Conservation (phyloP, 129 eudicot species). For the Lactuca saligna region DNA sequence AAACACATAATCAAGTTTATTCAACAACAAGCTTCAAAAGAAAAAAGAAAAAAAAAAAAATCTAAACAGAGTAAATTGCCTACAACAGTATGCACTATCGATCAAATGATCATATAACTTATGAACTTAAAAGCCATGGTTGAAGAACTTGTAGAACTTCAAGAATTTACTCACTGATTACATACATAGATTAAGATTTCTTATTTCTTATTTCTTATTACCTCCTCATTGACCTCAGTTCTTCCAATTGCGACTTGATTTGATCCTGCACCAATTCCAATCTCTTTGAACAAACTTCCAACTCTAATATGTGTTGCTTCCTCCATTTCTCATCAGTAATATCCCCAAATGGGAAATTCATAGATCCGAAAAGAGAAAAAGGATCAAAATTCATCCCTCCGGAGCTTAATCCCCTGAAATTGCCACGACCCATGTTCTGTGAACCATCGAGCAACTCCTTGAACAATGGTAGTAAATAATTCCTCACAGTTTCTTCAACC, state of each 20-base stretch:
- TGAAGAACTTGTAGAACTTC: slow-evolving; percentile 12
- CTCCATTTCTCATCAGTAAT: slow-evolving; percentile 77
- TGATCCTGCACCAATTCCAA: slow-evolving; percentile 92
- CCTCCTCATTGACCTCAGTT: slow-evolving; percentile 71
- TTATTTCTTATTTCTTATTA: slow-evolving; percentile 17
- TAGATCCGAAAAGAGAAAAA: slow-evolving; percentile 31
- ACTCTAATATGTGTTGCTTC: slow-evolving; percentile 90
- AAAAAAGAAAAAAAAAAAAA: slow-evolving; percentile 2
- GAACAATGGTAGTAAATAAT: slow-evolving; percentile 76
- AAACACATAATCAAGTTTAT: slow-evolving; percentile 26
- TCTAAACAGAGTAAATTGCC: slow-evolving; percentile 25
- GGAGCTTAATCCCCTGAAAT: slow-evolving; percentile 39
- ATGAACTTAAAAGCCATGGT: slow-evolving; percentile 18
- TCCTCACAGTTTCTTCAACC: slow-evolving; percentile 89
- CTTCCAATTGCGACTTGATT: slow-evolving; percentile 73
- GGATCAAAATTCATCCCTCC: slow-evolving; percentile 47
- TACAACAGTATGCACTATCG: slow-evolving; percentile 34
- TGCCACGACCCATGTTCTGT: slow-evolving; percentile 27
- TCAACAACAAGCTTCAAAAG: slow-evolving; percentile 21
- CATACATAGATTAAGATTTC: slow-evolving; percentile 18
- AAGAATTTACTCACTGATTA: slow-evolving; percentile 34
- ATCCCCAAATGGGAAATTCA: slow-evolving; percentile 40
- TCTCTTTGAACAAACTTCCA: slow-evolving; percentile 95
- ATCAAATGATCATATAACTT: slow-evolving; percentile 20
- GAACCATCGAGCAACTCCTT: slow-evolving; percentile 72